phyloP scores from a whole-genome alignment of 2,329 filamentous ascomycete genomes.

The Verticillium isaacii region DNA sequence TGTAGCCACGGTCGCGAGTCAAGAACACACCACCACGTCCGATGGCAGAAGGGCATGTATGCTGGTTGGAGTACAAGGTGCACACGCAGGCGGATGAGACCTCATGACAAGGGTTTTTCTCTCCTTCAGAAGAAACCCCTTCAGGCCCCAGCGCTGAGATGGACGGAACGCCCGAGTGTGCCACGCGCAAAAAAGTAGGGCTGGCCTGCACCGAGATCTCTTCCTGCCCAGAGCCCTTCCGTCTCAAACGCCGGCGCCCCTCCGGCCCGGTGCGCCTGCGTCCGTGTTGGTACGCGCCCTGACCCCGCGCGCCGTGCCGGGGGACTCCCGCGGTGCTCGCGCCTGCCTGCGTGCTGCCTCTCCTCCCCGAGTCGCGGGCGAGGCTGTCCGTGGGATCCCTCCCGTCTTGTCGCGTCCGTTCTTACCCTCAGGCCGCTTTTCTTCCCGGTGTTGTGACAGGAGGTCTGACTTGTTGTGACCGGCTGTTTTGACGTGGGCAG shows the following conservation, averaged over 20 bases:
- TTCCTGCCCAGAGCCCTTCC: neutral
- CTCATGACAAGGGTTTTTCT: neutral
- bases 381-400: neutral
- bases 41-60: neutral
- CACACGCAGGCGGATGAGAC: neutral
- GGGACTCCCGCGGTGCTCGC: neutral
- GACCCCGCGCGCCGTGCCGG: neutral
- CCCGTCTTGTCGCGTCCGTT: neutral
- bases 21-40: neutral
- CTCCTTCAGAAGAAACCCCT: neutral
- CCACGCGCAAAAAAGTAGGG: neutral
- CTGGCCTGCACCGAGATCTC: neutral
- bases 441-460: neutral
- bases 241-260: neutral
- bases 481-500: neutral
- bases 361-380: neutral
- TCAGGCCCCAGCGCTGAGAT: neutral
- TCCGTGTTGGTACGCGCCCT: neutral
- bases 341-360: neutral
- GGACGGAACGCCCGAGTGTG: neutral
- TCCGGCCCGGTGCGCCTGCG: neutral
- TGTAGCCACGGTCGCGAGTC: neutral
- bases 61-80: neutral
- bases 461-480: neutral
- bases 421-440: neutral